Percentiles rank a stretch among this genome's conserved stretches.
Evolutionary conservation across 2,329 filamentous ascomycete genomes (phyloP).

Genomic region (Fusarium torulosum): DNA sequence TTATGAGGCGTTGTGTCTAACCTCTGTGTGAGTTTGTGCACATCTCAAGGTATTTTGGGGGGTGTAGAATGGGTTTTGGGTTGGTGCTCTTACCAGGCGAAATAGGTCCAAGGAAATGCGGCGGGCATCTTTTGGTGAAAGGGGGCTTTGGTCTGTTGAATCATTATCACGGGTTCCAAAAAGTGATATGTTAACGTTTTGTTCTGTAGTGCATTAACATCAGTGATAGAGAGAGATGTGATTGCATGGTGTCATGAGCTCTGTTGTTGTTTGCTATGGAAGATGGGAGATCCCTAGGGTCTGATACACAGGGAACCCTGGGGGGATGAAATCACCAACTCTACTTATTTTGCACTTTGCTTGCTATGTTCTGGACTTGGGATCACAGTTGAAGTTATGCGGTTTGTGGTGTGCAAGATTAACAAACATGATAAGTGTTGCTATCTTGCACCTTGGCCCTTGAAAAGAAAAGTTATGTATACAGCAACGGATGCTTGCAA

Average conservation of each 20-base stretch:
- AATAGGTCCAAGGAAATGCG: slow-evolving; percentile 12
- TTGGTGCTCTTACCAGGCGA: slow-evolving; percentile 17
- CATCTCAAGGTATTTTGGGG: background rate
- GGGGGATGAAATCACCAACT: background rate
- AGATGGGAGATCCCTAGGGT: background rate
- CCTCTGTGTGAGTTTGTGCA: background rate
- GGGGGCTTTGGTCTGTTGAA: slow-evolving; percentile 8
- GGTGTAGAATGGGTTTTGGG: slow-evolving; percentile 5
- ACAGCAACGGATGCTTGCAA: background rate
- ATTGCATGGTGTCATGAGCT: background rate
- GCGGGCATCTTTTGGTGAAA: slow-evolving; percentile 26
- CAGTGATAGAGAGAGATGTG: slow-evolving; percentile 5
- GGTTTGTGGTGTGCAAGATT: background rate
- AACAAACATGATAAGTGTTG: background rate
- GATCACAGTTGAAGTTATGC: background rate
- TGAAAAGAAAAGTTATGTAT: background rate
- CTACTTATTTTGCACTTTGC: background rate
- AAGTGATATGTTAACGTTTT: slow-evolving; percentile 6
- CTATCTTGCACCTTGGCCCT: background rate
- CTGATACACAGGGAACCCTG: background rate
- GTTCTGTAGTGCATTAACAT: background rate
- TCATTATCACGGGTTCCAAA: slow-evolving; percentile 13
- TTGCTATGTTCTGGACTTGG: background rate
- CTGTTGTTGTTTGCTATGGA: background rate
- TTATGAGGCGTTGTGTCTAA: background rate